Evolutionary conservation across 78 protist genomes (phyloP).

Genomic region (Tieghemostelium lacteum): DNA sequence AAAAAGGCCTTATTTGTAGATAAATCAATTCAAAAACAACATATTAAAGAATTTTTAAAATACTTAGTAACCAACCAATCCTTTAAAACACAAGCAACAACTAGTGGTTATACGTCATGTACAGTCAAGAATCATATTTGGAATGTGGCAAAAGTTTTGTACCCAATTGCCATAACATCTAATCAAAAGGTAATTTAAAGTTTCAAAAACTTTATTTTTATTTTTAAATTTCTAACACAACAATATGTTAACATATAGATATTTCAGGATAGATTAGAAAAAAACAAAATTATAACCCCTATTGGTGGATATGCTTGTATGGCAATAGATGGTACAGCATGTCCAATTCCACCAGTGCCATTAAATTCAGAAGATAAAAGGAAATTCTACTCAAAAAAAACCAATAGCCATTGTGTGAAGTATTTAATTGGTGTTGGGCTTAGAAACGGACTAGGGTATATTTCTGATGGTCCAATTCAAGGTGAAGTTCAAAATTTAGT

Average conservation of each 20-base stretch:
- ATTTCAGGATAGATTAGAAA: no score
- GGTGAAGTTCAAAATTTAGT: not conserved
- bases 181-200: not conserved
- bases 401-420: not conserved
- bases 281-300: not conserved
- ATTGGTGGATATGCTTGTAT: not conserved
- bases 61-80: no score
- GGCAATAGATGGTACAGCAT: not conserved
- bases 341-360: not conserved
- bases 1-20: no score
- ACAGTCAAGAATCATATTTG: no score
- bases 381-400: not conserved
- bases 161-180: not conserved
- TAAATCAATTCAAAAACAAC: no score
- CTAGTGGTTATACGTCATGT: no score
- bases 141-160: not conserved
- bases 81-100: no score
- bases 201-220: no score
- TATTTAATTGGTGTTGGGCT: not conserved
- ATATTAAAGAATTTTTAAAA: no score
- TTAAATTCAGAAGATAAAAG: not conserved
- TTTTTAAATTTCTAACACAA: not conserved
- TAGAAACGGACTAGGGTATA: not conserved
- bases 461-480: not conserved
- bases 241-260: not conserved